Percentiles rank a stretch among this genome's conserved stretches.
These are phyloP conservation scores for Cyberlindnera lachancei DNA, from an alignment of 805 yeast genomes.

Conservation along the genomic window DNA sequence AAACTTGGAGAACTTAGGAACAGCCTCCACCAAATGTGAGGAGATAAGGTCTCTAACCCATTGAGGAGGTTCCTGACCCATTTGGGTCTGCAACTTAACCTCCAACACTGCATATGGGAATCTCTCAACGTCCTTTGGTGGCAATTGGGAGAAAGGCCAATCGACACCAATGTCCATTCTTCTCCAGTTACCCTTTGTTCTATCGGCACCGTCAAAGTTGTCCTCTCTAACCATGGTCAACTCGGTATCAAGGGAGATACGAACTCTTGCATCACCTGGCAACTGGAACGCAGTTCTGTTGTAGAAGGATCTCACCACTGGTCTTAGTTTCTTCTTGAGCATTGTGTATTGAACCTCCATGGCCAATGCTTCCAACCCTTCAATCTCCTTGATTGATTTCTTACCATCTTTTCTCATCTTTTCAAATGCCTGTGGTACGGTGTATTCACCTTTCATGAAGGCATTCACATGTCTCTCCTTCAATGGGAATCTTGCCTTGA, in stretches of 20 bases:
- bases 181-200: conserved; percentile 94
- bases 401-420: conserved; percentile 91
- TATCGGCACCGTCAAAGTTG: conserved; percentile 84
- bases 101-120: conserved; percentile 98
- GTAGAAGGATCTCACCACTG: conserved; percentile 93
- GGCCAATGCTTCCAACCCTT: conserved; percentile 85
- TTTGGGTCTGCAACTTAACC: conserved; percentile 93
- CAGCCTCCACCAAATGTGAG: conserved; percentile 94
- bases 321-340: conserved; percentile 76
- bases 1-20: conserved; percentile 94
- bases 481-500: conserved; percentile 89
- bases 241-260: conserved; percentile 96
- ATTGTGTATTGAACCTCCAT: conserved; percentile 89
- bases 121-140: conserved; percentile 79
- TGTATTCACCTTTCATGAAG: conserved; percentile 74
- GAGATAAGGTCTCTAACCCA: conserved; percentile 94
- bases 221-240: conserved; percentile 97
- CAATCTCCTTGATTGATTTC: conserved; percentile 80
- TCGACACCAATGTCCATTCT: conserved; percentile 98
- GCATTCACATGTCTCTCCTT: conserved; percentile 88
- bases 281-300: conserved; percentile 98
- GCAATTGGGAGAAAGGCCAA: conserved; percentile 84
- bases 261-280: conserved; percentile 98
- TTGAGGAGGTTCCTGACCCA: conserved; percentile 98
- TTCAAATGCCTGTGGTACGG: conserved; percentile 85